Evolutionary conservation across 140 eudicot species (phyloP), one percentile per base, ranked within the genome.

Genomic region (Oenanthe javanica): DNA sequence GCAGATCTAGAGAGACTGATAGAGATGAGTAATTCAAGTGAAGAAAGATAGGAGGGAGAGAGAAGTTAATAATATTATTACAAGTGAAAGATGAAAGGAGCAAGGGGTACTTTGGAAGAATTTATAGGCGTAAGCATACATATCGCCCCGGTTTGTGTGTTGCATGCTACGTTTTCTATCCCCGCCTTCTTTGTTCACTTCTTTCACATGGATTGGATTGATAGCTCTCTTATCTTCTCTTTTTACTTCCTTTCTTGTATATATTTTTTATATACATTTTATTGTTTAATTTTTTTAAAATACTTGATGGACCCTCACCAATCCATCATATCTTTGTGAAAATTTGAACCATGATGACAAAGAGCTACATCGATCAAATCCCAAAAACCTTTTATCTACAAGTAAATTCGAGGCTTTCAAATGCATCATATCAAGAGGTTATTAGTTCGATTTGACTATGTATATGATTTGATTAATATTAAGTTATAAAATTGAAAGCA

Each of bases 91-190:
- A 48, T 13, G 79, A 42, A 72, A 16, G 69, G 38, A 38, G 12
- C 7, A 78, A 81, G 18, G 42, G 57, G 11, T 1, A 14, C n/a
- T 31, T 31, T 40, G 52, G 16, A 75, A 42, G 55, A 49, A 64
- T 77, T 77, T 76, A 76, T 76, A 77, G 85, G 85, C 70, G 76
- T 77, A 27, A 76, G 77, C 85, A 47, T 63, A 69, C 14, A 77
- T 67, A 66, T 66, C 81, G 81, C 47, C 45, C 81, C 78, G 81
- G 81, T 2, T 82, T 76, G 19, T 52, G 46, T 67, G 67, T 72
- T 77, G 46, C 77, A 82, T 77, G 75, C 48, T 75, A 81, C 80
- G 59, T 7, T 27, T 45, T 61, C 71, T 25, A 8, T 4, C 45
- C 45, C 21, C 46, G 42, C 9, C 9, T 80, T 70, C 40, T 27